Base-by-base conservation (phyloP, 257 asterid genomes). In the Solanum okadae region DNA sequence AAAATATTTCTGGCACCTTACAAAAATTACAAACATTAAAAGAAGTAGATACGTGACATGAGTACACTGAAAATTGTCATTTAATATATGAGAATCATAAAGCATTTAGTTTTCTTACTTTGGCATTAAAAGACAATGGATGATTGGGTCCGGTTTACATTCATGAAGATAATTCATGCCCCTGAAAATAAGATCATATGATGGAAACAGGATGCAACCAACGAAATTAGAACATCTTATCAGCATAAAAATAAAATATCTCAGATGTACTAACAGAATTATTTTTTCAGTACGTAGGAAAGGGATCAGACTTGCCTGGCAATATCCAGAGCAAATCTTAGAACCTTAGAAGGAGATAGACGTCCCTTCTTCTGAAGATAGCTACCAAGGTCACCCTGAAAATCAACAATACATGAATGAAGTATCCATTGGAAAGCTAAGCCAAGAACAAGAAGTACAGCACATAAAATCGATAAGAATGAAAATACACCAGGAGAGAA, bases 1-100 rank as follows among this genome's bases (percentile, higher is more conserved):
- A 96, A 96, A 94, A 97, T 90, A 94, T 97, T 96, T 95, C 99
- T 95, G 99, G 98, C 98, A 95, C 99, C 99, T 96, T 96, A 95
- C 95, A 89, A 90, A 93, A 91, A 91, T 92, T 95, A 93, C 90
- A 91, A 90, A 92, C 92, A 91, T 94, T 95, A 95, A 93, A 92
- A 92, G 89, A 73, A 84, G 90, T 83, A 88, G 44, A 87, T 76
- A 84, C 10, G 27, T 59, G 77, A 86, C 75, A 67, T 12, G 56
- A 86, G 71, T 78, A 89, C 56, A 84, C 52, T 88, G 40, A 29
- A 59, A 27, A 70, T 13, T 40, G 49, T 72, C 34, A 52, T 85
- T 44, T 29, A 25, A 65, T 38, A 63, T 72, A 59, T 67, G 40
- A 31, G 46, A 90, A 88, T 86, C 44, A 86, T 90, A 70, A 75